Base-by-base conservation (phyloP, 139 green algal species). In the Micractinium sp. region DNA sequence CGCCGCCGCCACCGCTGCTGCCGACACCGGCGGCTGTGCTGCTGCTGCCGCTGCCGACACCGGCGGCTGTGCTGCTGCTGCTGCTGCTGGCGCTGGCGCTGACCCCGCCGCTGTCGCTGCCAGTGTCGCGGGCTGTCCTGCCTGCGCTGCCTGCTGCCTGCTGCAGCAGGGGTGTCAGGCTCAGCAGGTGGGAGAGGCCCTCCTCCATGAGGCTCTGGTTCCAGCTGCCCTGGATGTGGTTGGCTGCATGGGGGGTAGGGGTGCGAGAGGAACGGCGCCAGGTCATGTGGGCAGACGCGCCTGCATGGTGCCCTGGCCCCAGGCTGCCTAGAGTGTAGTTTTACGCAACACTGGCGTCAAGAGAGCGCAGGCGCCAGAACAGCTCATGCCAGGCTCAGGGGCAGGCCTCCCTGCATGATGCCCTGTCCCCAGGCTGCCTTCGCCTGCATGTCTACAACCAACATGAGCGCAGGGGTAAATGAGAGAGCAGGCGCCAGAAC, bases 151-250 rank as follows among this genome's bases (percentile, higher is more conserved):
- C 12, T 14, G 71, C 71, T 39, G 74, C 33, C 16, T 71, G 63
- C 15, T 27, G 74, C 74, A 27, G 74, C 74, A 1, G 33, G 31
- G 74, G 71, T 39, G 71, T 56, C 47, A 80, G 33, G 7, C 19
- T 16, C 16, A 80, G 33, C 33, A 80, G 74, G 35, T 35, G 74
- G n/a, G 23, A 20, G 7, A 80, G 74, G 4, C 74, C 74, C 7
- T 36, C 74, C 16, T 80, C n/a, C 74, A 80, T 80, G 74, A 53
- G 39, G 33, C 33, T 53, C 74, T 80, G 74, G 74, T 80, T 80
- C 33, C 33, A 80, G 2, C 20, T 22, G 3, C 74, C 74, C 16
- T 29, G 74, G 33, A 80, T 38, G 33, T 80, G 33, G 35, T 80
- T 80, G 74, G 74, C 74, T 80, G 74, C 33, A 16, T 1, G 73